Conservation (phyloP, 495 filamentous ascomycete genomes). For the Xylaria longipes region DNA sequence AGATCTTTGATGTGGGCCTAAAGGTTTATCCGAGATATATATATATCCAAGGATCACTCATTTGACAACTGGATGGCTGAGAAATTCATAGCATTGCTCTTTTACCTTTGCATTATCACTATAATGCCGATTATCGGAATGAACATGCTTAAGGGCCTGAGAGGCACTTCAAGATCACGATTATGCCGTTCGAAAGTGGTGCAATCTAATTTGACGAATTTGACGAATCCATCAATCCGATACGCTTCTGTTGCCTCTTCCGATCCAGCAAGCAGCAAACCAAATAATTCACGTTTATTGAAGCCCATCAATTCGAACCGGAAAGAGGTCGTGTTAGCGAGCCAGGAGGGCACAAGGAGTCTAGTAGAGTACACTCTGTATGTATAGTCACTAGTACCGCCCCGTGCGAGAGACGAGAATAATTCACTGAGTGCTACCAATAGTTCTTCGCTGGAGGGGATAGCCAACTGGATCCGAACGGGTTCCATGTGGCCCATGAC, state of each 20-base stretch:
- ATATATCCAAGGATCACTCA: neutral
- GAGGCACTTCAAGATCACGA: neutral
- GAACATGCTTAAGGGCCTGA: neutral
- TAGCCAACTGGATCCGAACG: constrained; percentile 76
- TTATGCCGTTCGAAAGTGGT: neutral
- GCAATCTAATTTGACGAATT: neutral
- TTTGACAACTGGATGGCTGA: neutral
- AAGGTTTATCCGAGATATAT: neutral
- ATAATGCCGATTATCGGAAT: neutral
- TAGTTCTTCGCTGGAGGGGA: neutral
- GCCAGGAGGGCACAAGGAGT: neutral
- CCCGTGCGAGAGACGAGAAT: neutral
- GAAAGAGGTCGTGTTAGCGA: neutral
- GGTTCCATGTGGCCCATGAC: constrained; percentile 96
- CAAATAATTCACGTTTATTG: neutral
- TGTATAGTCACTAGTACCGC: neutral
- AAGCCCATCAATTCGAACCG: neutral
- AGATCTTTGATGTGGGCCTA: neutral
- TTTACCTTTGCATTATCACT: neutral
- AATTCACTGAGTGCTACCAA: neutral
- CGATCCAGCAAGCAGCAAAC: neutral
- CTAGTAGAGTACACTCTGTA: neutral
- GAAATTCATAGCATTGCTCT: neutral
- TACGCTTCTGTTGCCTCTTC: neutral
- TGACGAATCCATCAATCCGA: neutral